Percentiles rank a stretch among this genome's conserved stretches.
Conservation (phyloP, 1,139 yeast species). For the Suhomyces atakaporum region DNA sequence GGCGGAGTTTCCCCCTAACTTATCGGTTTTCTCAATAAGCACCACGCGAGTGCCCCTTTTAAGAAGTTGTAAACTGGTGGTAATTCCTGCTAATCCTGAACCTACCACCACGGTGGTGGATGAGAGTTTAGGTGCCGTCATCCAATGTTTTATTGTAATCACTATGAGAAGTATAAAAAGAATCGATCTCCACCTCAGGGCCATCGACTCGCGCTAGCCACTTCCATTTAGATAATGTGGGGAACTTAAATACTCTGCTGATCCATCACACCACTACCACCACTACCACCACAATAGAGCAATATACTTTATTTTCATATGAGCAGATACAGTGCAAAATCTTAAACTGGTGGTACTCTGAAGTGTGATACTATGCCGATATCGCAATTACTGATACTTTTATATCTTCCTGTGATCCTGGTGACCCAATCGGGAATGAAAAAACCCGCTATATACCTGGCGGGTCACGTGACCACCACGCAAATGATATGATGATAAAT, state of each 20-base stretch:
- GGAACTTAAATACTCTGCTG: not conserved
- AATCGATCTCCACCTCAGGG: constrained; percentile 1
- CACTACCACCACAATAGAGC: too few species aligned
- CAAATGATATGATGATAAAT: too few species aligned
- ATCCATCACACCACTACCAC: too few species aligned
- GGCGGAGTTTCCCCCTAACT: constrained; percentile 40
- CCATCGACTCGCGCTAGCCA: constrained; percentile 1
- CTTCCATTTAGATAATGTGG: constrained; percentile 10
- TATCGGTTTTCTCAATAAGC: constrained; percentile 33
- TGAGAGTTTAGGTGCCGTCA: constrained; percentile 5
- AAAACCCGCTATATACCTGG: too few species aligned
- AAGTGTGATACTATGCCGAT: too few species aligned
- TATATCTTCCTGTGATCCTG: too few species aligned
- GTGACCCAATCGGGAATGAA: too few species aligned
- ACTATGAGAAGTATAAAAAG: constrained; percentile 1
- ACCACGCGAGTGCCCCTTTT: constrained; percentile 28
- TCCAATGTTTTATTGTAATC: constrained; percentile 3
- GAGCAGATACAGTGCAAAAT: too few species aligned
- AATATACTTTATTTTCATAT: too few species aligned
- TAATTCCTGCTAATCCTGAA: constrained; percentile 40
- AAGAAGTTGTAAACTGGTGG: constrained; percentile 31
- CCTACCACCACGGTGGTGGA: constrained; percentile 30
- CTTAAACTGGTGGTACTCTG: too few species aligned
- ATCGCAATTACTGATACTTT: too few species aligned
- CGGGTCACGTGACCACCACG: not conserved